Conservation (phyloP, 371 early-diverging fungal genomes). For the Mortierella sp. region DNA sequence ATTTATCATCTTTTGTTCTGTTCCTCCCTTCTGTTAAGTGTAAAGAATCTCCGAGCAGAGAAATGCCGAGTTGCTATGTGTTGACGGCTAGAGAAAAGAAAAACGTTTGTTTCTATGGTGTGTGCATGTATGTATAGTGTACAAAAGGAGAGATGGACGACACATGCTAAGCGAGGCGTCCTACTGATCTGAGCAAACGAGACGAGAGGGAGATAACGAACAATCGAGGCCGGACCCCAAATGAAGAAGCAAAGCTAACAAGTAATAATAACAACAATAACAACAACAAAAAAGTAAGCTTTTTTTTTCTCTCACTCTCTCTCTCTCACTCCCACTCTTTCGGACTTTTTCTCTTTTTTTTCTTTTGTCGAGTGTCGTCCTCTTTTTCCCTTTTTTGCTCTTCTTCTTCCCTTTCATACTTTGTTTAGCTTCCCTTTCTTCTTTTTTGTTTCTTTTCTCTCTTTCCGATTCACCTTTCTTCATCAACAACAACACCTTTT, state of each 20-base stretch:
- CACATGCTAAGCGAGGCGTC: too few species aligned
- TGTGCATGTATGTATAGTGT: background rate
- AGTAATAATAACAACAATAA: background rate
- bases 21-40: background rate
- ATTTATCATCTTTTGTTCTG: background rate
- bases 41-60: background rate
- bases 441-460: background rate
- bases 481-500: background rate
- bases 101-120: too few species aligned
- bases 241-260: background rate
- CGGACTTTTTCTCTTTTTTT: slow-evolving; percentile 4
- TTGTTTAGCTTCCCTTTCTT: background rate
- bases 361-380: background rate
- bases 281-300: background rate
- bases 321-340: background rate
- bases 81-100: background rate
- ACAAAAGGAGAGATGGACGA: background rate
- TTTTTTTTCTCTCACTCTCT: background rate
- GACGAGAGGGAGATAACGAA: background rate
- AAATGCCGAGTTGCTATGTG: background rate
- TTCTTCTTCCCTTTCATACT: background rate
- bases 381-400: background rate
- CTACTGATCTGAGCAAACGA: too few species aligned
- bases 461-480: background rate
- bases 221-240: background rate